Evolutionary conservation across 2,329 filamentous ascomycete genomes (phyloP), one percentile per base, ranked within the genome.

Genomic region (Fusarium citri): DNA sequence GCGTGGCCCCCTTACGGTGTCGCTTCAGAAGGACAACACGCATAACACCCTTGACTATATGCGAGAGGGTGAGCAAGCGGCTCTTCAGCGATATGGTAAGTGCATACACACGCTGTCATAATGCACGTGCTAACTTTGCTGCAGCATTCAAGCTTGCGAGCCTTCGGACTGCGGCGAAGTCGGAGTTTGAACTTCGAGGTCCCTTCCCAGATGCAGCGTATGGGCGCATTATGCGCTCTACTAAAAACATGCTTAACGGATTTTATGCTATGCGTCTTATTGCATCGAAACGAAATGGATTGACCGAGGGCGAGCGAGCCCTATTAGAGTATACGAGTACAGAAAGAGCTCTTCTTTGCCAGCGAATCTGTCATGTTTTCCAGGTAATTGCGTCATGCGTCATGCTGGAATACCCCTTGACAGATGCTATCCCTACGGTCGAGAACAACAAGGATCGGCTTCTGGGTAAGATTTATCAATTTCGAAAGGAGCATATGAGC

Each of bases 211-310:
- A 90, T 68, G 88, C 87, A 45, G 86, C 89, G 18, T 94, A 92
- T 77, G 88, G 87, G 7, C 88, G 89, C 37, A 92, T 98, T 60
- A 87, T 98, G 77, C 87, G 88, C 23, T 91, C 91, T 12, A 97
- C 94, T 2, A 91, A 91, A 67, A 90, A 92, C 55, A 93, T 98
- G 80, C 88, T 98, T 7, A 94, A 98, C 79, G 91, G 93, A 40
- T 98, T 99, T 79, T 94, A 98, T 76, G 94, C 94, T 54, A 97
- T 99, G 93, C 97, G 95, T 68, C 88, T 98, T 14, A 91, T 98
- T 67, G 94, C 97, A 40, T 87, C 92, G 76, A 95, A 94, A 75
- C 92, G 95, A 63, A 84, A 91, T 14, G 87, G 87, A 40, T 87
- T 93, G 2, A 94, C 90, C 5, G 88, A 91, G 26, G 94, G 95